Evolutionary conservation across 2,329 filamentous ascomycete species (phyloP).

Genomic region (Sporothrix variecibatus): DNA sequence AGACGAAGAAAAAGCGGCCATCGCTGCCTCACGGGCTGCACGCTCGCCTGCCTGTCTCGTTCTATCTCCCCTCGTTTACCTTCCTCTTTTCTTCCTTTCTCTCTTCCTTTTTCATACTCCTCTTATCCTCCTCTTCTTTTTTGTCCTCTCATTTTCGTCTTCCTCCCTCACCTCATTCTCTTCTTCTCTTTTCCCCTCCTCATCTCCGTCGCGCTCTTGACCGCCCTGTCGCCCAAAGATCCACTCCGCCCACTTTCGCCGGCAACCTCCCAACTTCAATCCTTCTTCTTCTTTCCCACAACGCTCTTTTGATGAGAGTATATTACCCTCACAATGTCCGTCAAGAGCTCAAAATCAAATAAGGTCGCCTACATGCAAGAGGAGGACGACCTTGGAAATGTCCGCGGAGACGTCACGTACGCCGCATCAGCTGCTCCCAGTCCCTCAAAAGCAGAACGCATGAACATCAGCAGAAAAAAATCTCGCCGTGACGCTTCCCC

Average conservation of each 20-base stretch:
- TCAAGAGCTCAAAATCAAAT: slow-evolving; percentile 33
- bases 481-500: slow-evolving; percentile 44
- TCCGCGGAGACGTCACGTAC: slow-evolving; percentile 45
- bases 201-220: slow-evolving; percentile 2
- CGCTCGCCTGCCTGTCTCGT: slow-evolving; percentile 3
- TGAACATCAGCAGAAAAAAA: slow-evolving; percentile 54
- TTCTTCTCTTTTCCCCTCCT: not conserved
- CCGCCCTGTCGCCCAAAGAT: not conserved
- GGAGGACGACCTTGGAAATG: slow-evolving; percentile 51
- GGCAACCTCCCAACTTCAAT: not conserved
- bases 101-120: not conserved
- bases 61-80: not conserved
- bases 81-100: not conserved
- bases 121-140: slow-evolving; percentile 12
- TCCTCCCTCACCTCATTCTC: not conserved
- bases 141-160: not conserved
- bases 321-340: slow-evolving; percentile 45
- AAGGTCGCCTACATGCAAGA: slow-evolving; percentile 53
- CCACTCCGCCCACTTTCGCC: not conserved
- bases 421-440: slow-evolving; percentile 51
- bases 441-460: slow-evolving; percentile 48
- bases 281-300: not conserved
- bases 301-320: slow-evolving; percentile 8
- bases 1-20: slow-evolving; percentile 3
- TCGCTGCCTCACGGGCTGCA: slow-evolving; percentile 21